Base-by-base conservation (phyloP, 306 rosid genomes). In the Amphicarpaea edgeworthii region DNA sequence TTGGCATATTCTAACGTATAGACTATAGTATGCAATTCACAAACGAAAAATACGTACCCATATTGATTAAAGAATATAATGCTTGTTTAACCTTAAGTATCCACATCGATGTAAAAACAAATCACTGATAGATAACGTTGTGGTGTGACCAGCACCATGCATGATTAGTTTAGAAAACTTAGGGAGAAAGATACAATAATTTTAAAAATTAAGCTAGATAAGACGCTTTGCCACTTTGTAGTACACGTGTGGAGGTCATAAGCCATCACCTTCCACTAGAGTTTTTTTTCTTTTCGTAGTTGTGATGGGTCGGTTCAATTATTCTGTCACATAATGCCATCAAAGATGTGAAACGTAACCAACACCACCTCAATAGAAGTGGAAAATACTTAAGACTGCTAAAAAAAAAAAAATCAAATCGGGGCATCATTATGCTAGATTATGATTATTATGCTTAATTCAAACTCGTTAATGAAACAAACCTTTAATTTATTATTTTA, bases 1-100 rank as follows among this genome's bases (percentile, higher is more conserved):
- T 51, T 84, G 75, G 78, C 41, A 77, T 79, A 79, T 65, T 80
- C 80, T 72, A 38, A 59, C 23, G 0, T 49, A 47, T 79, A 14
- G 0, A n/a, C n/a, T 47, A 46, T 79, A 14, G 5, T 46, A 15
- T 34, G 12, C 16, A 53, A 74, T 68, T 42, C 68, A 32, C 49
- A 60, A 32, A 50, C 15, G 10, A 11, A 81, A 69, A 50, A 76
- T 42, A 2, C 49, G 70, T 53, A 1, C 58, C 58, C 81, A 28
- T 32, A 21, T 49, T n/a, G 1, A 7, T 34, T 55, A 26, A 42
- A 12, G 12, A 19, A 28, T 57, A 77, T 12, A 15, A 14, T 3
- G 15, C 9, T 20, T 54, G 21, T 53, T 61, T 9, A 61, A 15
- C 15, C 7, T 58, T 28, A 12, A 30, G n/a, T 16, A 34, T n/a